phyloP scores from a whole-genome alignment of 805 yeast genomes.

The Candida orba region DNA sequence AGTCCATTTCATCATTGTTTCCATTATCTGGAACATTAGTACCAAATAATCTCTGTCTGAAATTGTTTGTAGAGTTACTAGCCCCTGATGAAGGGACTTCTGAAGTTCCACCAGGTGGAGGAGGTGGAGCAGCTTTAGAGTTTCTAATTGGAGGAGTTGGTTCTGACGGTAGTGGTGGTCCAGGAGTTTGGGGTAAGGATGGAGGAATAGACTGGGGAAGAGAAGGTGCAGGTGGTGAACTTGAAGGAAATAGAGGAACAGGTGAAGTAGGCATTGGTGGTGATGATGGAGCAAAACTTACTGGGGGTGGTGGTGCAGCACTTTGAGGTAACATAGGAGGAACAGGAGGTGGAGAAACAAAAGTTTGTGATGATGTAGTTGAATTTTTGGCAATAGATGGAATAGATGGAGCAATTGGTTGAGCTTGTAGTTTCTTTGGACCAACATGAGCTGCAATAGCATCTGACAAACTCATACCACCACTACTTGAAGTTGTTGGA shows the following conservation, averaged over 20 bases:
- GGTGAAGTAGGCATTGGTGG: slow-evolving; percentile 9
- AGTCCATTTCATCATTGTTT: too few relatives aligned
- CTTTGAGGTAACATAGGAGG: slow-evolving; percentile 10
- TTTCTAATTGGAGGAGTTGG: background rate
- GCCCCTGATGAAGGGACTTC: background rate
- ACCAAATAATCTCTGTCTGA: slow-evolving; percentile 16
- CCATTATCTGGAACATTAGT: slow-evolving; percentile 6
- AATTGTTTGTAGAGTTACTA: slow-evolving; percentile 4
- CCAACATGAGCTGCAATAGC: slow-evolving; percentile 7
- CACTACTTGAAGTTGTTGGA: too few relatives aligned
- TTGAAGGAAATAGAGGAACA: slow-evolving; percentile 22
- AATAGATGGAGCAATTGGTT: slow-evolving; percentile 5
- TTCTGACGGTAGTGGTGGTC: background rate
- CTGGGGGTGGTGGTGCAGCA: slow-evolving; percentile 19
- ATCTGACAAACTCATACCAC: slow-evolving; percentile 35
- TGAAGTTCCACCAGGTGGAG: background rate
- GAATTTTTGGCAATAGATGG: background rate
- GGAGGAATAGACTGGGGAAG: background rate
- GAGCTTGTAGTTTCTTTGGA: background rate
- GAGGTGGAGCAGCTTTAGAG: background rate
- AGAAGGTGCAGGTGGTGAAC: slow-evolving; percentile 11
- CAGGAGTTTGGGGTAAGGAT: background rate
- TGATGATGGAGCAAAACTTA: slow-evolving; percentile 8
- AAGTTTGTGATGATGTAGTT: slow-evolving; percentile 11
- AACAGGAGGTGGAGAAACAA: slow-evolving; percentile 16